Percentiles rank a stretch among this genome's conserved stretches.
Conservation (phyloP, 768 basidiomycete genomes). For the Pisolithus microcarpus region DNA sequence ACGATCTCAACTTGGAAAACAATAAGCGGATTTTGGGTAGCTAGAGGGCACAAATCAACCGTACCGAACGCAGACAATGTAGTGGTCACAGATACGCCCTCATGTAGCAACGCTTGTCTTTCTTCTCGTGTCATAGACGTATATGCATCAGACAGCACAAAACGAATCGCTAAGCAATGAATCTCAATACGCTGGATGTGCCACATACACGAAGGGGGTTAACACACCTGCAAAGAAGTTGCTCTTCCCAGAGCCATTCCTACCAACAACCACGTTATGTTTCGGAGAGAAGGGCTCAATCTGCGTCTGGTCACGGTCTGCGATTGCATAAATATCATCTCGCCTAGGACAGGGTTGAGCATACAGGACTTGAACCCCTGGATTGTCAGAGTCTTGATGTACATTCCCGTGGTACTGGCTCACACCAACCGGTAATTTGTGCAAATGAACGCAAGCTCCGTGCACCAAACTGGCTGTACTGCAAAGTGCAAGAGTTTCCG, state of each 20-base stretch:
- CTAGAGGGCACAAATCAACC: constrained; percentile 8
- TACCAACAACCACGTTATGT: constrained; percentile 94
- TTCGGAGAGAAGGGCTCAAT: constrained; percentile 92
- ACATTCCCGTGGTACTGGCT: constrained; percentile 37
- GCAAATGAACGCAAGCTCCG: too few species aligned
- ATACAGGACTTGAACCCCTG: constrained; percentile 98
- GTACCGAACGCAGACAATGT: constrained; percentile 88
- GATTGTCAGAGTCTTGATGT: constrained; percentile 84
- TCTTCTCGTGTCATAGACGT: constrained; percentile 93
- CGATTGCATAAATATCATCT: constrained; percentile 5
- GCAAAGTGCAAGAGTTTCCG: too few species aligned
- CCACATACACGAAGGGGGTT: background rate
- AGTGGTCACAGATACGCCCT: constrained; percentile 80
- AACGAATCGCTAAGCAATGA: constrained; percentile 70
- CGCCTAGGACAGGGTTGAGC: constrained; percentile 13
- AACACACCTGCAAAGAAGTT: constrained; percentile 92
- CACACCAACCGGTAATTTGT: background rate
- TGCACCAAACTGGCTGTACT: too few species aligned
- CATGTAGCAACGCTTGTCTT: constrained; percentile 86
- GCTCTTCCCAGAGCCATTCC: constrained; percentile 97
- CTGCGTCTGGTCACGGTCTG: constrained; percentile 82
- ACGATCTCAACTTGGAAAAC: constrained; percentile 70
- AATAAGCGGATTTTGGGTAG: background rate
- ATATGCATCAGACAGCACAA: constrained; percentile 96
- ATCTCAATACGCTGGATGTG: background rate